Evolutionary conservation across 2,329 filamentous ascomycete genomes (phyloP), one percentile per base, ranked within the genome.

Genomic region (Podosphaera leucotricha): DNA sequence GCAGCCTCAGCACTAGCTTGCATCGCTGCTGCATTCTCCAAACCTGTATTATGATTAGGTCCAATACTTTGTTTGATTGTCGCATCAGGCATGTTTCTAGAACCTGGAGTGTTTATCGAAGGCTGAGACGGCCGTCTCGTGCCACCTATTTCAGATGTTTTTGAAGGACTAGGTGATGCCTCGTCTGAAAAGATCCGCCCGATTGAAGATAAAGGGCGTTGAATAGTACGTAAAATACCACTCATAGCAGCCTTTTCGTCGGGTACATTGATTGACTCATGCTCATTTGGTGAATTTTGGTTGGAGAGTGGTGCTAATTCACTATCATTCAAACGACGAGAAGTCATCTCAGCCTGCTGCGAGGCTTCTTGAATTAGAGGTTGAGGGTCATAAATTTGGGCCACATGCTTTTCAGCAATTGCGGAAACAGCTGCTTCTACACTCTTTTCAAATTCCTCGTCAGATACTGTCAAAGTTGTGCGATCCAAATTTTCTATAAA

Each of bases 401-500:
- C 64, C 46, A 75, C 72, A 55, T 94, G 85, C 55, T 82, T 83
- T 61, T 94, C 87, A 2, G 90, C 87, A 51, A 98, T 98, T 37
- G 82, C 83, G 5, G 84, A 93, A 2, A 98, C 92, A 6, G 90
- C 86, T 3, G 80, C 80, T 63, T 98, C 90, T n/a, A 98, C 92
- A 52, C 93, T 86, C 56, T 72, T 74, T 59, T 98, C 90, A 55
- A 98, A 98, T 33, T 95, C 90, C 46, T 90, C 84, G 55, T 98
- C 86, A 1, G 79, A 79, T 43, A 98, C 90, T 1, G 90, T 95
- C 6, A 98, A 64, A 21, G 80, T 87, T 1, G 90, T 95, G 38
- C 86, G 78, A 60, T 98, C 90, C 61, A 98, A 77, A 47, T 83
- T 92, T 63, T 98, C 90, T 53, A 98, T 82, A 59, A 98, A 98